A percentile compares a stretch with the other conserved stretches of the same genome.
phyloP scores from a whole-genome alignment of 805 yeast genomes.

The Kodamaea laetipori region DNA sequence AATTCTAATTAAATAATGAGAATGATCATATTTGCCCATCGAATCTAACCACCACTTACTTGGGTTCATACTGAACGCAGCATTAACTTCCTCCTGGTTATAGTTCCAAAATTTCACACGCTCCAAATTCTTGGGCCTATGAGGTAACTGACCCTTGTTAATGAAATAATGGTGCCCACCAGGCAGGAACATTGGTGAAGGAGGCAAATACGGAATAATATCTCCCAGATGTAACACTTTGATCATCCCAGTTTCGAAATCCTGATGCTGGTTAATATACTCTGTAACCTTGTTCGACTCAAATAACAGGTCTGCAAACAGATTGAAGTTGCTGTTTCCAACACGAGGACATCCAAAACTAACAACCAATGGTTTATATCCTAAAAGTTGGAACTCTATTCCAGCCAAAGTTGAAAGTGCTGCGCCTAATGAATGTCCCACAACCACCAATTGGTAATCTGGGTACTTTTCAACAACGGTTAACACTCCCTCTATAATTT shows the following conservation, averaged over 20 bases:
- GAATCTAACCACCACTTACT: conserved; percentile 23
- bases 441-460: conserved; percentile 51
- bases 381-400: conserved; percentile 57
- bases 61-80: conserved; percentile 3
- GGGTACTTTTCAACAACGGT: conserved; percentile 40
- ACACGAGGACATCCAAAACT: conserved; percentile 67
- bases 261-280: conserved; percentile 23
- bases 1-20: conserved; percentile 32
- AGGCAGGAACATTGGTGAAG: conserved; percentile 45
- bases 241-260: conserved; percentile 43
- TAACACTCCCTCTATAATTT: conserved; percentile 38
- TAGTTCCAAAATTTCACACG: conserved; percentile 4
- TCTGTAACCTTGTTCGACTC: conserved; percentile 32
- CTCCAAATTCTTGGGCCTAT: conserved; percentile 17
- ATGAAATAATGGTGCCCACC: conserved; percentile 56
- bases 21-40: conserved; percentile 33
- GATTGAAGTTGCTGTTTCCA: conserved; percentile 53
- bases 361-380: conserved; percentile 55
- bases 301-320: conserved; percentile 55
- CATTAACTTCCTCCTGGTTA: neutral
- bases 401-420: conserved; percentile 67
- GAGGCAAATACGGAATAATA: conserved; percentile 61
- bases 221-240: conserved; percentile 63
- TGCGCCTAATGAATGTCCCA: conserved; percentile 81
- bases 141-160: conserved; percentile 41